A percentile compares a stretch with the other conserved stretches of the same genome.
Conservation (phyloP, 805 yeast genomes). For the Pichia phayaonensis region DNA sequence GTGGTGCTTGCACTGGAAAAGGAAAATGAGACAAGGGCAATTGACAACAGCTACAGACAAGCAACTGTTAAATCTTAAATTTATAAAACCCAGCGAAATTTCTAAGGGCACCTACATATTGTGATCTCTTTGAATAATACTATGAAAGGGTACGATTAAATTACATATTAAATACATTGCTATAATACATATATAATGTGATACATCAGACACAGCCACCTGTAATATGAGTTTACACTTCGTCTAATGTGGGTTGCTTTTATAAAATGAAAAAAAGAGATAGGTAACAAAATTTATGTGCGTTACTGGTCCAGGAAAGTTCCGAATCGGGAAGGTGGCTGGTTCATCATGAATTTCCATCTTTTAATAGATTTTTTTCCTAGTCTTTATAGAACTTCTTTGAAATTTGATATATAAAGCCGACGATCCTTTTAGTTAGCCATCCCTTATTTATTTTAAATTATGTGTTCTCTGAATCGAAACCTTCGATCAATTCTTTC, state of each 20-base stretch:
- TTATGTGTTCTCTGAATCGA: not conserved
- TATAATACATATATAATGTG: not conserved
- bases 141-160: not conserved
- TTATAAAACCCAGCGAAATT: not conserved
- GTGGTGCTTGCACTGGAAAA: not conserved
- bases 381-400: not conserved
- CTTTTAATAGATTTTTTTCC: not conserved
- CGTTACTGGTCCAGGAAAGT: not conserved
- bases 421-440: not conserved
- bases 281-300: not conserved
- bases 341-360: not conserved
- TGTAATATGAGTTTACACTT: not conserved
- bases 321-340: conserved; percentile 3
- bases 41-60: not conserved
- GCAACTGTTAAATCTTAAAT: not conserved
- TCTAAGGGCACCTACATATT: not conserved
- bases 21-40: not conserved
- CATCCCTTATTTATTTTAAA: not conserved
- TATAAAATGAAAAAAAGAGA: too few relatives aligned
- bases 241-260: not conserved
- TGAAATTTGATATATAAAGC: not conserved
- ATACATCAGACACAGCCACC: not conserved
- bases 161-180: too few relatives aligned
- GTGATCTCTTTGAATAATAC: not conserved
- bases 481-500: not conserved